Base-by-base conservation (phyloP, 805 yeast species). In the Debaryomyces prosopidis region DNA sequence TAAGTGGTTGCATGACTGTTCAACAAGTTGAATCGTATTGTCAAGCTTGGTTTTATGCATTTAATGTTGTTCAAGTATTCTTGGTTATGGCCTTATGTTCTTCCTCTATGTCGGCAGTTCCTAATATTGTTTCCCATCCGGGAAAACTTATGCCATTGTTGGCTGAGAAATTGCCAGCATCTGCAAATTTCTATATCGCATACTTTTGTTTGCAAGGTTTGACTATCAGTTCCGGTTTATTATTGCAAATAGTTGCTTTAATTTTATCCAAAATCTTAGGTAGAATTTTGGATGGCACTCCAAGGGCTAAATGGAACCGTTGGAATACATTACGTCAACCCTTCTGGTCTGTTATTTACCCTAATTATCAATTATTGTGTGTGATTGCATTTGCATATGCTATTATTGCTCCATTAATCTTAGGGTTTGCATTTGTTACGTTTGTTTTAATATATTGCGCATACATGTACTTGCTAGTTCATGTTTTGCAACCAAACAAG, bases 221-320 rank as follows among this genome's bases (percentile, higher is more conserved):
- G 52, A 71, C 90, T 3, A 71, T 85, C 40, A 82, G 95, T 31
- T 82, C 91, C n/a, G 89, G 88, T 49, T 71, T 82, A 28, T 66
- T 94, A 42, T 76, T 88, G 47, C 97, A 89, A 68, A 65, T 89
- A 44, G 90, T 84, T 34, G 79, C 83, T 2, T 73, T 94, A 57
- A 75, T 87, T 43, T 71, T 91, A 51, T 83, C 87, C 42, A 83
- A 86, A 60, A 69, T 85, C 31, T 71, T 91, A 47, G 88, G 94
- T 26, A 72, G 71, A 51, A 48, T 89, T 17, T 76, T 94, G 49
- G 96, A 90, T 63, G 76, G 79, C 43, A 89, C 98, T 5, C 98
- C 98, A 49, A 83, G 98, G 69, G 84, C 89, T 68, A 87, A 85
- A 71, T 92, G 97, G 97, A 80, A 65, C 48, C 82, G 96, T 59